Base-by-base conservation (phyloP, 345 rosid species). In the Boechera retrofracta region DNA sequence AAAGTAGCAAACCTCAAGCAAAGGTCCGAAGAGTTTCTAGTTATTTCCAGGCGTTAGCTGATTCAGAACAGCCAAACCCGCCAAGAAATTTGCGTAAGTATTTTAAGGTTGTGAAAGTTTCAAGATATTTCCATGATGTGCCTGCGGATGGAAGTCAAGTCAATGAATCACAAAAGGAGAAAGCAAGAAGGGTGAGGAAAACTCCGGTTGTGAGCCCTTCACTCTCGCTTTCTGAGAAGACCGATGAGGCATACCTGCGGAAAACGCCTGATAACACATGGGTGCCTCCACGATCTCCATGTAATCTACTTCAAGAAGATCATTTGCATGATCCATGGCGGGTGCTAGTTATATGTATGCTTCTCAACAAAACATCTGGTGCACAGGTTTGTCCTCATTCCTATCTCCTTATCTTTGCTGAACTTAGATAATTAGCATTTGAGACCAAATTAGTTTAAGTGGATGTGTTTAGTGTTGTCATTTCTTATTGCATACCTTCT, bases 271-370 rank as follows among this genome's bases (percentile, higher is more conserved):
- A 86, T 57, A 86, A 86, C 56, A 68, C 82, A 36, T 88, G 93
- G 95, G 79, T 33, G 42, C 91, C 91, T 38, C 97, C 90, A 2
- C 78, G 71, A 31, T 89, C 91, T 18, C 80, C 63, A 10, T 33
- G 58, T 69, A 77, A 79, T 49, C 86, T 91, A 13, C 83, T 88
- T 51, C 93, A 88, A 66, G 92, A 91, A 82, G 73, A 79, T 78
- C 89, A 88, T 73, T 78, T 79, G 42, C 82, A 72, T 51, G 93
- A 91, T 58, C 91, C 91, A 28, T 88, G 94, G 97, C 83, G 85
- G 51, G 89, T 91, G 13, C 64, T 91, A 71, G 81, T 88, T 60
- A 89, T 88, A 53, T 89, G 91, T 69, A 89, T 89, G 87, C 91
- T 89, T 76, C 92, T 91, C 53, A 91, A 89, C 79, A 74, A 58